These are phyloP conservation scores for Fusarium sp. DNA, from an alignment of 2,329 filamentous ascomycete genomes.

Conservation along the genomic window DNA sequence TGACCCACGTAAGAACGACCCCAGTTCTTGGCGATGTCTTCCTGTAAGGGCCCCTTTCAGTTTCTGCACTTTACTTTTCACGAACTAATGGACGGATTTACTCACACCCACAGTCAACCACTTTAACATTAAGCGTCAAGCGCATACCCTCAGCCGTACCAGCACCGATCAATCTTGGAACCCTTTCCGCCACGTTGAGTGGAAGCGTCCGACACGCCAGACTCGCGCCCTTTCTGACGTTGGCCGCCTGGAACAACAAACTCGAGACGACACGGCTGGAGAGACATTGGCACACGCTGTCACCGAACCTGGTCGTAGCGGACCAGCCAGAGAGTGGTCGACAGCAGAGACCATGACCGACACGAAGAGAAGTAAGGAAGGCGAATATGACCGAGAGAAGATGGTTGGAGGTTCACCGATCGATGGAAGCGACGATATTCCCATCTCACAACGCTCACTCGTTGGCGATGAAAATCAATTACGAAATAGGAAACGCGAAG, in stretches of 20 bases:
- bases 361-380: slow-evolving; percentile 23
- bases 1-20: slow-evolving; percentile 22
- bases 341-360: slow-evolving; percentile 41
- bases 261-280: slow-evolving; percentile 37
- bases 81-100: too few species aligned
- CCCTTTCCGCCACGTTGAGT: slow-evolving; percentile 57
- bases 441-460: slow-evolving; percentile 32
- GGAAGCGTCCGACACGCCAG: slow-evolving; percentile 45
- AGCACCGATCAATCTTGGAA: slow-evolving; percentile 55
- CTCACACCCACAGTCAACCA: slow-evolving; percentile 55
- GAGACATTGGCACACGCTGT: slow-evolving; percentile 50
- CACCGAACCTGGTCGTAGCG: slow-evolving; percentile 48
- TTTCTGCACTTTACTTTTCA: slow-evolving; percentile 17
- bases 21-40: slow-evolving; percentile 39
- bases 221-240: slow-evolving; percentile 44
- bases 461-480: slow-evolving; percentile 39
- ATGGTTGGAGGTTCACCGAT: slow-evolving; percentile 26
- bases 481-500: slow-evolving; percentile 48
- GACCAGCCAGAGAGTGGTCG: slow-evolving; percentile 40
- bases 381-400: slow-evolving; percentile 26
- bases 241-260: slow-evolving; percentile 46
- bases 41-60: slow-evolving; percentile 33
- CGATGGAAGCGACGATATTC: slow-evolving; percentile 33
- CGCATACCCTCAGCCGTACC: slow-evolving; percentile 56
- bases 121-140: slow-evolving; percentile 57